Conservation (phyloP, 2,329 filamentous ascomycete genomes). For the Neofusicoccum sp. region DNA sequence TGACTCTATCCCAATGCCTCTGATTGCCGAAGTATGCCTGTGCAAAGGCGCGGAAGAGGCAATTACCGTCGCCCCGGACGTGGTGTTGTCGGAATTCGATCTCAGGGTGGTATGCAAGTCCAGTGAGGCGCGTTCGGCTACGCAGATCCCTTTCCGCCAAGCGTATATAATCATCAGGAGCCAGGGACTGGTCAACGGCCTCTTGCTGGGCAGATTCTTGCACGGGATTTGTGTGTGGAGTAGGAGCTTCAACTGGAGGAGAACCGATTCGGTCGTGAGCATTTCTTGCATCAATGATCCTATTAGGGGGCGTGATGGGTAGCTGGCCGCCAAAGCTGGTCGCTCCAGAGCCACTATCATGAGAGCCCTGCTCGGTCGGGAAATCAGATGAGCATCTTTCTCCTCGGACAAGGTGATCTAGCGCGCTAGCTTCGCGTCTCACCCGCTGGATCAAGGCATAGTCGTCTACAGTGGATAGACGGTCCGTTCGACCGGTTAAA, state of each 20-base stretch:
- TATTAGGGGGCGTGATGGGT: no score
- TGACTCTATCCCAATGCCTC: neutral
- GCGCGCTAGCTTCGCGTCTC: neutral
- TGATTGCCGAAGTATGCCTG: neutral
- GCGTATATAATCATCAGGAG: no score
- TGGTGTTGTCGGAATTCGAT: neutral
- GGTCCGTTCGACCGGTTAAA: neutral
- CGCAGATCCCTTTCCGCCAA: neutral
- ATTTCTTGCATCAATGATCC: no score
- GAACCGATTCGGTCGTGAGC: no score
- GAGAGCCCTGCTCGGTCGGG: no score
- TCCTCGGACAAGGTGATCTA: neutral
- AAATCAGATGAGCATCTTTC: no score
- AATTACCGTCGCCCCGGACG: neutral
- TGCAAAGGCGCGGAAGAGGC: neutral
- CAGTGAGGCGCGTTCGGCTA: neutral
- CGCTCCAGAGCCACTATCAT: no score
- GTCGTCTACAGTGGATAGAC: neutral
- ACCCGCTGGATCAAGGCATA: neutral
- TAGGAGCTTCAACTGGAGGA: no score
- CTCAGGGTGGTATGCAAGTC: neutral
- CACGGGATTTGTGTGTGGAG: no score
- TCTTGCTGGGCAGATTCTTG: no score
- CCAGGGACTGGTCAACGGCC: no score
- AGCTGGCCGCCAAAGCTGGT: no score